phyloP scores from a whole-genome alignment of 306 rosid genomes.

The Adenanthera pavonina region DNA sequence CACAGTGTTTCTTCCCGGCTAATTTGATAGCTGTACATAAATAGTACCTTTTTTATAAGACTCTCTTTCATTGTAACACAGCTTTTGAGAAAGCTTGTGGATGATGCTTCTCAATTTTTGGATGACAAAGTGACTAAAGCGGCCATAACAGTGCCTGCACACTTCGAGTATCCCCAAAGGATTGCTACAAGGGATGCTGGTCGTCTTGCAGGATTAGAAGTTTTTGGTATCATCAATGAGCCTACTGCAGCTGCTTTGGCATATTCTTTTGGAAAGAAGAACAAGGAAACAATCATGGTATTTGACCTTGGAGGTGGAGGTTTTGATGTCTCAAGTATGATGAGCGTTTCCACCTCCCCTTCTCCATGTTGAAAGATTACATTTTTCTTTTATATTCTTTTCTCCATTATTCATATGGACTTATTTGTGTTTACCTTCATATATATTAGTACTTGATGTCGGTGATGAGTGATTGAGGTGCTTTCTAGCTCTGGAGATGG shows the following conservation, averaged over 20 bases:
- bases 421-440: constrained; percentile 15
- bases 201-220: constrained; percentile 93
- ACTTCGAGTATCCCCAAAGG: constrained; percentile 97
- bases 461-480: constrained; percentile 98
- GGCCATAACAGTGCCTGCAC: constrained; percentile 95
- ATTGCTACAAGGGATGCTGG: constrained; percentile 99
- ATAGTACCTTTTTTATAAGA: constrained; percentile 6
- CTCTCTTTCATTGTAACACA: neutral
- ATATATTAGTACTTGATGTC: constrained; percentile 76
- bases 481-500: constrained; percentile 96
- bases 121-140: constrained; percentile 97
- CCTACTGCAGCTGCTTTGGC: constrained; percentile 98
- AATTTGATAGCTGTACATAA: neutral
- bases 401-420: neutral
- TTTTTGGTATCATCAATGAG: constrained; percentile 91
- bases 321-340: constrained; percentile 91
- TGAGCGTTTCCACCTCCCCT: neutral
- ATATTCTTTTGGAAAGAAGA: constrained; percentile 92
- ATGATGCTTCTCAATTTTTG: constrained; percentile 94
- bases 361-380: neutral
- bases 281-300: constrained; percentile 90
- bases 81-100: constrained; percentile 94
- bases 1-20: neutral
- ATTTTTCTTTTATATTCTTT: neutral
- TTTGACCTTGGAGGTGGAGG: constrained; percentile 99